These are phyloP conservation scores for Ogataea hybrid DNA, from an alignment of 1,139 yeast species.

Conservation along the genomic window DNA sequence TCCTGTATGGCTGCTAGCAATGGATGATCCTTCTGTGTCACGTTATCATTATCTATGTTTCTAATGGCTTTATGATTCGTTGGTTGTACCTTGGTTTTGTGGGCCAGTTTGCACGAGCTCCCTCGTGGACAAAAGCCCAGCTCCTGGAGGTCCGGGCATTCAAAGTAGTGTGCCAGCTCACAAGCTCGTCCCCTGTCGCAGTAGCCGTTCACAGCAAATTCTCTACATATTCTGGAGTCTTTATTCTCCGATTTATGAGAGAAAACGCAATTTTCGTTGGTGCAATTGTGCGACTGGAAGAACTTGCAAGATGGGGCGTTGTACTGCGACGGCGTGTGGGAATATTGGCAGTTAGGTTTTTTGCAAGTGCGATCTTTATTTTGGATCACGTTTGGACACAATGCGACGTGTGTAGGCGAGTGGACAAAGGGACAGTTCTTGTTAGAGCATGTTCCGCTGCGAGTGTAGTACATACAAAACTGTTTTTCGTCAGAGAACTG, in stretches of 20 bases:
- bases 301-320: constrained; percentile 68
- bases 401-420: constrained; percentile 19
- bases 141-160: constrained; percentile 72
- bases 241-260: constrained; percentile 46
- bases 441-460: constrained; percentile 15
- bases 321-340: constrained; percentile 57
- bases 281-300: constrained; percentile 50
- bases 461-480: constrained; percentile 14
- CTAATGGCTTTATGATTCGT: constrained; percentile 24
- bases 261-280: constrained; percentile 53
- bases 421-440: constrained; percentile 12
- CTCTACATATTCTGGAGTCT: constrained; percentile 49
- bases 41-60: constrained; percentile 36
- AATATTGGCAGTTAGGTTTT: constrained; percentile 49
- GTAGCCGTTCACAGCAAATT: constrained; percentile 67
- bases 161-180: constrained; percentile 53
- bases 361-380: constrained; percentile 47
- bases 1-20: constrained; percentile 7
- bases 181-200: constrained; percentile 64
- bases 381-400: constrained; percentile 50
- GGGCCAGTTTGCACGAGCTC: constrained; percentile 47
- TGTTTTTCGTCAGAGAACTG: constrained; percentile 4
- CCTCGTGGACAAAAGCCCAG: constrained; percentile 56
- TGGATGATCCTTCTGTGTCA: constrained; percentile 13
- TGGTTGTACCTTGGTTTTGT: constrained; percentile 30